Conservation (phyloP, 169 alveolate species). For the Cardiosporidium cionae region DNA sequence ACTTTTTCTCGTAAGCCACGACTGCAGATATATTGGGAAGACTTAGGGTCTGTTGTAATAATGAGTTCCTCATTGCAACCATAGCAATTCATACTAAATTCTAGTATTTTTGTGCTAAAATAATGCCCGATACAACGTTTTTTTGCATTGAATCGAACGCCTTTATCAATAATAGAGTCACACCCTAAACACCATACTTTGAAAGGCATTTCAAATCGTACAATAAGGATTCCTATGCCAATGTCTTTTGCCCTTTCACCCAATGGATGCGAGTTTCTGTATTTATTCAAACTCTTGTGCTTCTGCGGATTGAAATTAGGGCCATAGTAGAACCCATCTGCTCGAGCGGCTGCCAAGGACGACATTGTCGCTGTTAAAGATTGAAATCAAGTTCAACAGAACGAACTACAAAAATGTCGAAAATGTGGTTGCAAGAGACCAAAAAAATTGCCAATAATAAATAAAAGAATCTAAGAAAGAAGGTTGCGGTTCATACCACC, state of each 20-base stretch:
- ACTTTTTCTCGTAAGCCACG: constrained; percentile 57
- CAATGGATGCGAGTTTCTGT: constrained; percentile 4
- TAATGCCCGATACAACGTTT: constrained; percentile 54
- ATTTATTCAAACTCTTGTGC: constrained; percentile 9
- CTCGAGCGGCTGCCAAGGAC: constrained; percentile 27
- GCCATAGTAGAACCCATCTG: constrained; percentile 30
- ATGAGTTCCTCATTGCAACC: constrained; percentile 42
- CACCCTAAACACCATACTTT: constrained; percentile 56
- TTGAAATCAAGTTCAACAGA: no score
- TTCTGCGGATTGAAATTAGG: constrained; percentile 12
- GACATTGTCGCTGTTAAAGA: no score
- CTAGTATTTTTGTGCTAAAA: constrained; percentile 51
- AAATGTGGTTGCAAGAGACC: no score
- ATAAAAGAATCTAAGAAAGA: no score
- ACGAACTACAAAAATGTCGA: no score
- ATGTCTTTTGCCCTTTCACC: constrained; percentile 7
- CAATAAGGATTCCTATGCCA: constrained; percentile 14
- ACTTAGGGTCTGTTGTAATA: constrained; percentile 66
- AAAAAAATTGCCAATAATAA: no score
- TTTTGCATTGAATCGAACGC: constrained; percentile 71
- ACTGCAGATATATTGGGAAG: constrained; percentile 51
- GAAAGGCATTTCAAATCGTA: constrained; percentile 71
- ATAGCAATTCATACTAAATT: constrained; percentile 60
- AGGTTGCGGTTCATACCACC: no score
- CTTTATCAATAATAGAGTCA: constrained; percentile 53